Conservation (phyloP, 78 protist genomes). For the Dictyostelium discoideum region DNA sequence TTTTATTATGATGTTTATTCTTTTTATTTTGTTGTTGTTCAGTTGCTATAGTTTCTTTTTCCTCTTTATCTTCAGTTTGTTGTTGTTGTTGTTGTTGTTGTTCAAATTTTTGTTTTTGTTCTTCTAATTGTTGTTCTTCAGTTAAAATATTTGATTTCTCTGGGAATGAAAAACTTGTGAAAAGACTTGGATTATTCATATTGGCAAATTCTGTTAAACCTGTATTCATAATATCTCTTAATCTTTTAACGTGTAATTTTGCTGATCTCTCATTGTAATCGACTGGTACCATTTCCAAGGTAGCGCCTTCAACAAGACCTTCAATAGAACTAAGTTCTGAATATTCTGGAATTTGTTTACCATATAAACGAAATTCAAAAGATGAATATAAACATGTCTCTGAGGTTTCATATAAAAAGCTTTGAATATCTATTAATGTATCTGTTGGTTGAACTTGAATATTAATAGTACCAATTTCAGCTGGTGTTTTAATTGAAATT, state of each 20-base stretch:
- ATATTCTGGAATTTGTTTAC: conserved; percentile 35
- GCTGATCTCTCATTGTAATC: conserved; percentile 73
- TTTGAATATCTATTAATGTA: conserved; percentile 63
- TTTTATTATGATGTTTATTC: neutral
- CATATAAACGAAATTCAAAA: conserved; percentile 27
- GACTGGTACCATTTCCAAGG: conserved; percentile 41
- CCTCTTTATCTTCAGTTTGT: neutral
- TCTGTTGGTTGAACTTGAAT: conserved; percentile 33
- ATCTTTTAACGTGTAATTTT: conserved; percentile 64
- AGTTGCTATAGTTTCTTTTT: neutral
- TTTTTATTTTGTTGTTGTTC: conserved; percentile 8
- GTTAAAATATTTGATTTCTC: conserved; percentile 19
- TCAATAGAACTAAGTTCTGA: conserved; percentile 12
- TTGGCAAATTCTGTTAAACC: conserved; percentile 13
- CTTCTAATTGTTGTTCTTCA: neutral
- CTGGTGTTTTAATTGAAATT: conserved; percentile 55
- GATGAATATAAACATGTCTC: conserved; percentile 72
- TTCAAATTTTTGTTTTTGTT: neutral
- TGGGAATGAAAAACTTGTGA: conserved; percentile 31
- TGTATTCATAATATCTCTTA: conserved; percentile 42
- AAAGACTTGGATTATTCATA: conserved; percentile 9
- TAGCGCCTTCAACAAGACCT: conserved; percentile 20
- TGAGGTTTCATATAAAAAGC: conserved; percentile 63
- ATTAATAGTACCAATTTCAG: conserved; percentile 53
- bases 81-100: neutral